Base-by-base conservation (phyloP, 345 rosid genomes). In the Iberis pinnata region DNA sequence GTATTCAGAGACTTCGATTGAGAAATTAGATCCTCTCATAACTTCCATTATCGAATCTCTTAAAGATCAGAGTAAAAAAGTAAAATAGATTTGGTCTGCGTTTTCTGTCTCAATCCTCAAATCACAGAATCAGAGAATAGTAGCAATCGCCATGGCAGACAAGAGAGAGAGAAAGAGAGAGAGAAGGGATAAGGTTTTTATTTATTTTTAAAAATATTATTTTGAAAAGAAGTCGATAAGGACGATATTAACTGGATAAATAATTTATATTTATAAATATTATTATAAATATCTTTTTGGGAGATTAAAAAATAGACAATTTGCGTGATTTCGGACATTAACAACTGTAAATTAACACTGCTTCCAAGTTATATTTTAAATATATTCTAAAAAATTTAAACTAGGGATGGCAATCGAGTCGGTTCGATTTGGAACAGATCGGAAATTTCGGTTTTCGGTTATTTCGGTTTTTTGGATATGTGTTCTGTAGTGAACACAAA, bases 21-120 rank as follows among this genome's bases (percentile, higher is more conserved):
- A 47, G 58, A 74, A 71, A 10, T 70, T 63, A 35, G 82, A 62
- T 33, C 83, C 81, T 52, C 74, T 49, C 65, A 82, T 20, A 18
- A 83, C 71, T 65, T 83, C 84, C 90, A 83, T 81, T 8, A 7
- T 18, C 31, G 39, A 31, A 35, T 20, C 18, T 56, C n/a, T 17
- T n/a, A n/a, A n/a, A 44, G 65, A 66, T 36, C 55, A 66, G 14
- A 50, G 50, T 2, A 35, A n/a, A 50, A 57, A 9, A 35, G 10
- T 32, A 46, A 12, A 32, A 47, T 20, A 9, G 64, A 20, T 25
- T 51, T 58, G 60, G 25, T 50, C 53, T 47, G 46, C 43, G 48
- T 33, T 69, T 53, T 64, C 65, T 41, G 33, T 41, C 43, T 14
- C 1, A 27, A 44, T 43, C 15, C 11, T 46, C 22, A 11, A 43